Percentiles rank a stretch among this genome's conserved stretches.
These are phyloP conservation scores for Beverwykella pulmonaria DNA, from an alignment of 495 filamentous ascomycete species.

Conservation along the genomic window DNA sequence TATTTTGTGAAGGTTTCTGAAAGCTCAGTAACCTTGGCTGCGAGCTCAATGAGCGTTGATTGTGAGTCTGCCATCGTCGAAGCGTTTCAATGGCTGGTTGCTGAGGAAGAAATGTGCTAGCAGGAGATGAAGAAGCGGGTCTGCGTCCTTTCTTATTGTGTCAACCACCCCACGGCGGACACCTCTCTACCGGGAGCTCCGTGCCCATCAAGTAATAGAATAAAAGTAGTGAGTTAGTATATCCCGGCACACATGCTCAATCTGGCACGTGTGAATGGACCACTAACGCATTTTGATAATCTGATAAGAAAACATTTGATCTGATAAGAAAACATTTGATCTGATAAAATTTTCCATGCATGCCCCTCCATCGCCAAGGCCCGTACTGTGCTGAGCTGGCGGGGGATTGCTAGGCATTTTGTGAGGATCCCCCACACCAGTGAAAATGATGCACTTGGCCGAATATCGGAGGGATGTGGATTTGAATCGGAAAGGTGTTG, in stretches of 20 bases:
- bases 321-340: neutral
- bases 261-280: neutral
- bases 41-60: constrained; percentile 13
- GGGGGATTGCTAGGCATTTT: neutral
- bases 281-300: neutral
- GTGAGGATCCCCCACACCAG: neutral
- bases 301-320: neutral
- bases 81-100: neutral
- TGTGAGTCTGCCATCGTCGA: neutral
- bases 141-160: neutral
- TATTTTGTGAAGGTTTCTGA: constrained; percentile 6
- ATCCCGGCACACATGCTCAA: neutral
- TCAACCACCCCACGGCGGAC: neutral
- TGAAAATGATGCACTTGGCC: neutral
- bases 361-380: neutral
- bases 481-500: neutral
- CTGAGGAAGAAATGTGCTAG: neutral
- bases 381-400: neutral
- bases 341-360: neutral
- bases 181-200: neutral
- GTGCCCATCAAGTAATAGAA: neutral
- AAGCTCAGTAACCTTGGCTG: constrained; percentile 10
- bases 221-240: neutral
- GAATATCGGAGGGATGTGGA: neutral
- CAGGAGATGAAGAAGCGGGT: neutral